Evolutionary conservation across 2,329 filamentous ascomycete species (phyloP).

Genomic region (Monosporascus sp.): DNA sequence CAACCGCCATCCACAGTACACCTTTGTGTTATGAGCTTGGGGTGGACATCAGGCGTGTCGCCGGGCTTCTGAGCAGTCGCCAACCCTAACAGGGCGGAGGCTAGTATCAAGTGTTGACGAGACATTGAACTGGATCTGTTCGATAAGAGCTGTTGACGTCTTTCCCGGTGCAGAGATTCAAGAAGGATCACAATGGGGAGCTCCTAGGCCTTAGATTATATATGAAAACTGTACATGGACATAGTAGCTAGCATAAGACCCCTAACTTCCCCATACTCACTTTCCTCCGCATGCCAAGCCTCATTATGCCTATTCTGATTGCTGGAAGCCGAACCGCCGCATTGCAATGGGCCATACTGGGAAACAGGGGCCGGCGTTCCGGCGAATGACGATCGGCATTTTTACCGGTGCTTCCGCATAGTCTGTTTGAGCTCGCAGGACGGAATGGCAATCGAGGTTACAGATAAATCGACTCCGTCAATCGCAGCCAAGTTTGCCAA

Average conservation of each 20-base stretch:
- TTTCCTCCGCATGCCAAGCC: constrained; percentile 12
- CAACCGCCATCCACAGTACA: constrained; percentile 48
- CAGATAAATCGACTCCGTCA: not conserved
- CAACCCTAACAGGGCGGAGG: constrained; percentile 24
- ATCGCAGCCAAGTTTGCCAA: not conserved
- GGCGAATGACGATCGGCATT: constrained; percentile 3
- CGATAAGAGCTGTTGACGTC: not conserved
- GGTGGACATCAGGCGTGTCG: constrained; percentile 38
- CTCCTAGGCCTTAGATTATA: not conserved
- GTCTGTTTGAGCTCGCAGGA: no score
- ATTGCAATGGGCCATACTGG: constrained; percentile 5
- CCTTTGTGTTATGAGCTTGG: constrained; percentile 42
- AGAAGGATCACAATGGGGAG: not conserved
- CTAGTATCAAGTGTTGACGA: constrained; percentile 16
- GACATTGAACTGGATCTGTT: constrained; percentile 14
- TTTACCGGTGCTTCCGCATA: not conserved
- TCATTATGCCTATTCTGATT: constrained; percentile 14
- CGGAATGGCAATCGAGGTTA: not conserved
- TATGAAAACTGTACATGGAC: not conserved
- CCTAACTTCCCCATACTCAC: constrained; percentile 10
- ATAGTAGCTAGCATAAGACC: not conserved
- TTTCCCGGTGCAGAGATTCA: not conserved
- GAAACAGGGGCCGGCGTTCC: constrained; percentile 13
- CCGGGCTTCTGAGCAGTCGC: constrained; percentile 29
- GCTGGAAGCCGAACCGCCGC: constrained; percentile 15